Evolutionary conservation across 768 basidiomycete genomes (phyloP), one percentile per base, ranked within the genome.

Genomic region (Lactifluus subvellereus): DNA sequence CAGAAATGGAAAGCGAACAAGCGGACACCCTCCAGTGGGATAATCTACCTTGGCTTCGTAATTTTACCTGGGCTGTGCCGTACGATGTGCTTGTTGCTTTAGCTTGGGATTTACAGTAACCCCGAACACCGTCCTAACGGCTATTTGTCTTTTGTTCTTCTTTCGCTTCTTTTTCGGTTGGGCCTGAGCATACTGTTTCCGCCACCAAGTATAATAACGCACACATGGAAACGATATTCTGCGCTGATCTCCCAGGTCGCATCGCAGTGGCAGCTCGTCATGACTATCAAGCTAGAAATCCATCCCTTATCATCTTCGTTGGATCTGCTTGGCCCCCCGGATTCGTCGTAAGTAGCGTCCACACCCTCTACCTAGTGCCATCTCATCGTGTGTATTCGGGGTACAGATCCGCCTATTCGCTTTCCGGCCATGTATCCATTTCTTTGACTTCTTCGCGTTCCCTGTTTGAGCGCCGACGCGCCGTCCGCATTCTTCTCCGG

Each of bases 391-490:
- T 38, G 53, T 32, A 47, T 49, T 6, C 37, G 50, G 14, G 67
- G 2, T 10, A 7, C n/a, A 97, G 94, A 61, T 86, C 89, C 61
- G 85, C 85, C 2, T 96, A 94, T 73, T 95, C 94, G 10, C 80
- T 97, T 50, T 88, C 92, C 9, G 94, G 94, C 3, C 82, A 93
- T 71, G 77, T 96, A 22, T 77, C 83, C 27, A 75, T 96, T 57
- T 79, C 84, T 0, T 68, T 94, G 37, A 76, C 82, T 3, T 79
- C 88, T 0, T 75, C 85, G 2, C 78, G 73, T 57, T 82, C 82
- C 11, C 69, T 87, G 30, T 85, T 88, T 65, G 80, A 81, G 63
- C 78, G 79, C 63, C 80, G 79, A 60, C 75, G 77, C 53, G 73
- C 84, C 0, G 73, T 79, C 9, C 81, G 77, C 43, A 71, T 86